Evolutionary conservation across 73 alveolate genomes (phyloP).

Genomic region (Tetrahymena malaccensis): DNA sequence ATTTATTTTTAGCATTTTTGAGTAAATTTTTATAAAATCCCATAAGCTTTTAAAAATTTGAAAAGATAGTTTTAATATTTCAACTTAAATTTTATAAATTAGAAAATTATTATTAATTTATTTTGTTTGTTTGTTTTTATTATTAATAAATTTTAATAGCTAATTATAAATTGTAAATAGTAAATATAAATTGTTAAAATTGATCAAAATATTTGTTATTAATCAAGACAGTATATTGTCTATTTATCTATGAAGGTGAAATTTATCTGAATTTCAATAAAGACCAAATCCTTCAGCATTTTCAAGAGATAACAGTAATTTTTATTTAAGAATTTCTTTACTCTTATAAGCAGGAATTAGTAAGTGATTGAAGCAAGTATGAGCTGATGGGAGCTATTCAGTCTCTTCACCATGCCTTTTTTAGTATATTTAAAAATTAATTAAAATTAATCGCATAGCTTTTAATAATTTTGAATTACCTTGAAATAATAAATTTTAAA

Average conservation of each 20-base stretch:
- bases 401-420: conserved; percentile 60
- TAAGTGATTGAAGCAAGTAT: conserved; percentile 95
- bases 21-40: no score
- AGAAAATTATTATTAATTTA: no score
- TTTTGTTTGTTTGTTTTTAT: not conserved
- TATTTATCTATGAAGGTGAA: not conserved
- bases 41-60: no score
- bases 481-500: conserved; percentile 36
- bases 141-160: not conserved
- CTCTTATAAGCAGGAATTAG: conserved; percentile 84
- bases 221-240: not conserved
- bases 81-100: no score
- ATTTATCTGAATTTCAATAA: not conserved
- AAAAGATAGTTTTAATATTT: no score
- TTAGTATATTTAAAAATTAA: not conserved
- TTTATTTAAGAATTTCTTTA: conserved; percentile 69
- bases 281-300: conserved; percentile 98
- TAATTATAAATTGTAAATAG: not conserved
- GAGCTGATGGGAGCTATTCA: conserved; percentile 90
- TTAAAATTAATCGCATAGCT: no score
- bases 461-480: not conserved
- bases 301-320: conserved; percentile 70
- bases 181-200: not conserved
- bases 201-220: not conserved
- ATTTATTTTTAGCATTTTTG: no score